Percentiles rank a stretch among this genome's conserved stretches.
These are phyloP conservation scores for Ricinus communis DNA, from an alignment of 345 rosid species.

Conservation along the genomic window DNA sequence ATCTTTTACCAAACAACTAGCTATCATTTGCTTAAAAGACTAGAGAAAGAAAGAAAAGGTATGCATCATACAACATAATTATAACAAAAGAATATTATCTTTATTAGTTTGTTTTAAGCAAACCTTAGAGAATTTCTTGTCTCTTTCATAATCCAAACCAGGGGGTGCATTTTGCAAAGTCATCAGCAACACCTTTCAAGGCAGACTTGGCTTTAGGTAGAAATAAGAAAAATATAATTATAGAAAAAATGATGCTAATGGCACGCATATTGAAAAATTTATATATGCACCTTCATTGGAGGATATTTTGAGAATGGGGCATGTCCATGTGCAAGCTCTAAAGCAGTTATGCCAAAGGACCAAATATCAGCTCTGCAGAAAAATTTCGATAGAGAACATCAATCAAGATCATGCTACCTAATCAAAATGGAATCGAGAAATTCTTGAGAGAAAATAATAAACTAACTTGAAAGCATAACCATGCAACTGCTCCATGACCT, in stretches of 20 bases:
- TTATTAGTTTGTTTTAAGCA: constrained; percentile 15
- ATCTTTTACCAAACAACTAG: constrained; percentile 97
- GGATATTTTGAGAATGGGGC: constrained; percentile 98
- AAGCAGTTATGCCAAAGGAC: constrained; percentile 99
- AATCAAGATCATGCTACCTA: constrained; percentile 17
- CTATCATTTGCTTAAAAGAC: constrained; percentile 99
- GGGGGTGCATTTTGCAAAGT: constrained; percentile 99
- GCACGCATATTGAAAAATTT: not conserved
- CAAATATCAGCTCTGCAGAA: constrained; percentile 91
- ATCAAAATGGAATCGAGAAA: constrained; percentile 10
- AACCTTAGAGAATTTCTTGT: constrained; percentile 92
- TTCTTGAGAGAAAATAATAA: constrained; percentile 13
- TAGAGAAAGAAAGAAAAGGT: constrained; percentile 36
- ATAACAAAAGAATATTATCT: constrained; percentile 11
- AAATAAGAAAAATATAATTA: constrained; percentile 3
- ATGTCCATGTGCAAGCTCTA: constrained; percentile 99
- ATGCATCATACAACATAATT: not conserved
- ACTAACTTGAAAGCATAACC: constrained; percentile 97
- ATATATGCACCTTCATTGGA: constrained; percentile 82
- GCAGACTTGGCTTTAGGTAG: constrained; percentile 28
- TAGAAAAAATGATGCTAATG: constrained; percentile 15
- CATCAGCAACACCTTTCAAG: constrained; percentile 88
- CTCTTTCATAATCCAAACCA: constrained; percentile 94
- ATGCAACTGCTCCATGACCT: constrained; percentile 97
- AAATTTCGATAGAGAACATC: constrained; percentile 32